phyloP scores from a whole-genome alignment of 306 rosid species.

The Ammopiptanthus mongolicus region DNA sequence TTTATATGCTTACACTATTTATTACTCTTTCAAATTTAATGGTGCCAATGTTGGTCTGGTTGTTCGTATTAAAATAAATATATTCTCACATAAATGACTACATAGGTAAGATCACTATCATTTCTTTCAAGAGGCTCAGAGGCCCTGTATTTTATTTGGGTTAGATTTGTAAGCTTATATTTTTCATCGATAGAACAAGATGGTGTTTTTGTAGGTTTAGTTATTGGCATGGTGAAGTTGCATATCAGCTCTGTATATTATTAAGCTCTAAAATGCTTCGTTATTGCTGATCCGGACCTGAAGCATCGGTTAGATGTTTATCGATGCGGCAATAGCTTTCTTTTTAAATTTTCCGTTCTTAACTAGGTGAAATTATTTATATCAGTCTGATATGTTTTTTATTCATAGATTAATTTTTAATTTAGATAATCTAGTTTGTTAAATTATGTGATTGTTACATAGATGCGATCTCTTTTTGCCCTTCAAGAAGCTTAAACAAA shows the following conservation, averaged over 20 bases:
- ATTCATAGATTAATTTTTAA: background rate
- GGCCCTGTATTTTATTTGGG: background rate
- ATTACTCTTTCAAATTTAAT: constrained; percentile 5
- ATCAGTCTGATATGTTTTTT: background rate
- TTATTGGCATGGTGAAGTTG: constrained; percentile 4
- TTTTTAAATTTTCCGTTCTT: background rate
- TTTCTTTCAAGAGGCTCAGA: background rate
- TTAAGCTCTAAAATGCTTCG: background rate
- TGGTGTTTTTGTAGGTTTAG: background rate
- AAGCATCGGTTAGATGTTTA: background rate
- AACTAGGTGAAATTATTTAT: background rate
- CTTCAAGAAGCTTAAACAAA: constrained; percentile 11
- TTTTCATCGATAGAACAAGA: background rate
- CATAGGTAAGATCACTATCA: background rate
- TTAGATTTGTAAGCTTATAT: constrained; percentile 5
- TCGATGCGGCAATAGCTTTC: background rate
- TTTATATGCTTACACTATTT: background rate
- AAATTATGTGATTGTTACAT: background rate
- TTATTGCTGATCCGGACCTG: background rate
- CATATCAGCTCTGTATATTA: background rate
- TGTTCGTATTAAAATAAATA: background rate
- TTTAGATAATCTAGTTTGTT: constrained; percentile 8
- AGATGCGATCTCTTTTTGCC: background rate
- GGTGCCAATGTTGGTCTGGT: background rate
- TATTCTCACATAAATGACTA: background rate